These are phyloP conservation scores for Fonsecaea monophora DNA, from an alignment of 2,329 filamentous ascomycete species.

Conservation along the genomic window DNA sequence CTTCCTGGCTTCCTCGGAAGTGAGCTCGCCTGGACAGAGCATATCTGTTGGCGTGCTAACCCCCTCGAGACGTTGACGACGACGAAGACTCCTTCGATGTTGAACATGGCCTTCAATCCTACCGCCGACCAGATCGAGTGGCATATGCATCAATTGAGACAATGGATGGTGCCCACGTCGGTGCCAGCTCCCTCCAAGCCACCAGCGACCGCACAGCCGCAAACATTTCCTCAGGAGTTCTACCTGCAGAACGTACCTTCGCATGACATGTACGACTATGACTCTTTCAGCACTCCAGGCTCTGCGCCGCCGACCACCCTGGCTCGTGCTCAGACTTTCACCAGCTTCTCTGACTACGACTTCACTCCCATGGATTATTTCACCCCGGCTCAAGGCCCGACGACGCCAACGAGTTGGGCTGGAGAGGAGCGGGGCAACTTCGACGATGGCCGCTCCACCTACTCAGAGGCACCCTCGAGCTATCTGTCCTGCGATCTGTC, in stretches of 20 bases:
- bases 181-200: slow-evolving; percentile 29
- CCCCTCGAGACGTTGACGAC: neutral
- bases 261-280: slow-evolving; percentile 34
- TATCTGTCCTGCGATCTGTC: slow-evolving; percentile 36
- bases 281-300: slow-evolving; percentile 19
- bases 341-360: slow-evolving; percentile 28
- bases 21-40: neutral
- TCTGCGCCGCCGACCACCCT: slow-evolving; percentile 22
- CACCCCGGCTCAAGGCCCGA: slow-evolving; percentile 16
- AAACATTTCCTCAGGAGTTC: slow-evolving; percentile 33
- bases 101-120: slow-evolving; percentile 33
- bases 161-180: slow-evolving; percentile 38
- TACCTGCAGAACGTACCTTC: slow-evolving; percentile 34
- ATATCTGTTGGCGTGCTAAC: neutral
- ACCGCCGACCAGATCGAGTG: slow-evolving; percentile 36
- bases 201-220: slow-evolving; percentile 7
- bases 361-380: slow-evolving; percentile 27
- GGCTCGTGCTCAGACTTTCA: slow-evolving; percentile 32
- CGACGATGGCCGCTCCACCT: slow-evolving; percentile 36
- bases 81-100: neutral
- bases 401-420: slow-evolving; percentile 30
- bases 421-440: slow-evolving; percentile 32
- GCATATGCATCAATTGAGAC: slow-evolving; percentile 39
- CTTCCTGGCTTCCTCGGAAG: neutral
- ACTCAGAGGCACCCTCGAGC: slow-evolving; percentile 38